Evolutionary conservation across 2,329 filamentous ascomycete genomes (phyloP), one percentile per base, ranked within the genome.

Genomic region (Fusarium sp.): DNA sequence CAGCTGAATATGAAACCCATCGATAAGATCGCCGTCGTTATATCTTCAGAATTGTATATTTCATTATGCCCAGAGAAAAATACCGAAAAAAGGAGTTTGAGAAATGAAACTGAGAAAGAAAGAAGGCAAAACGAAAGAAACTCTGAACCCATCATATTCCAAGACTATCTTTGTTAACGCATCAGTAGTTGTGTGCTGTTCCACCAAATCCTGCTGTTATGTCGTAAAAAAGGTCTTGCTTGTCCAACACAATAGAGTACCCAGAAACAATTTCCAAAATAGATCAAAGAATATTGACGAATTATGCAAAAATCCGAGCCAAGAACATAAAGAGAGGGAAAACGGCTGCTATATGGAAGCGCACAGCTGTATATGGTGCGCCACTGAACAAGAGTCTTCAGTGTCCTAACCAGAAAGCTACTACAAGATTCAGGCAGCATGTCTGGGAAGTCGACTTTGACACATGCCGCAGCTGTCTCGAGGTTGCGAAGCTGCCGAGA

Each of bases 111-210:
- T 47, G 21, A 50, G 13, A 42, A 63, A 42, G 20, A 33, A n/a
- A 29, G 6, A 52, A 55, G 37, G 23, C 35, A 26, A 47, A 8
- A 33, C 12, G 35, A 50, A 33, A 38, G 43, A 33, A 53, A 28
- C 18, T 23, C 38, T 37, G 50, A 58, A 39, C 33, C 38, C 41
- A 46, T 57, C 55, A 68, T 52, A 68, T 57, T 44, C 43, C 41
- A 41, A 48, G 37, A 65, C 39, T 18, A 42, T 38, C 28, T 37
- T 35, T 33, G 29, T 33, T 42, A 59, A 60, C 41, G 47, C 43
- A 35, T 52, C 61, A 24, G 39, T 54, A 55, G 46, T 57, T 62
- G 67, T 71, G 71, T 72, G 28, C 71, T 74, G 72, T 74, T 70
- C 49, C 72, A 62, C 70, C 71, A 65, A 59, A 59, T 52, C 52